phyloP scores from a whole-genome alignment of 345 rosid species.

The Jatropha curcas region DNA sequence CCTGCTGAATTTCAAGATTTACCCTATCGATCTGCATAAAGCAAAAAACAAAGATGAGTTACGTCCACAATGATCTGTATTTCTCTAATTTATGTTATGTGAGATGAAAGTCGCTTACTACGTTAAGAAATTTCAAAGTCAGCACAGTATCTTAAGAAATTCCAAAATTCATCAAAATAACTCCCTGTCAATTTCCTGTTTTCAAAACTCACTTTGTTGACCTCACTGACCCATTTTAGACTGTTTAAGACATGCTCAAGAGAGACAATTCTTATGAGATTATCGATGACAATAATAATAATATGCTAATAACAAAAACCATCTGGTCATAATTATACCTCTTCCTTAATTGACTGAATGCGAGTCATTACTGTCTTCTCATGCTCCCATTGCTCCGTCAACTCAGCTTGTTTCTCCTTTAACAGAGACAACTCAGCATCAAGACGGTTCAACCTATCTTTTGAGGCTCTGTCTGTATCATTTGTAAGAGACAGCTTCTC shows the following conservation, averaged over 20 bases:
- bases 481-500: conserved; percentile 92
- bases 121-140: neutral
- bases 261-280: neutral
- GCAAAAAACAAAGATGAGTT: neutral
- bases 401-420: conserved; percentile 78
- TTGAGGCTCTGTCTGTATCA: conserved; percentile 92
- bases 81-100: neutral
- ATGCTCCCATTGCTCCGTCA: conserved; percentile 98
- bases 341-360: conserved; percentile 94
- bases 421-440: conserved; percentile 71
- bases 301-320: neutral
- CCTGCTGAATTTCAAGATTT: conserved; percentile 95
- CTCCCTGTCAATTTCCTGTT: neutral
- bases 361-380: conserved; percentile 96
- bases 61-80: neutral
- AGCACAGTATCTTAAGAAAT: neutral
- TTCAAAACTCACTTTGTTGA: neutral
- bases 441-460: conserved; percentile 82
- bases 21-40: conserved; percentile 80
- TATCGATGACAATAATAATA: neutral
- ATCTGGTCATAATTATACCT: conserved; percentile 37
- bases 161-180: neutral
- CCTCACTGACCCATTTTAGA: neutral
- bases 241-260: neutral
- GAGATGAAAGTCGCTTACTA: neutral